Base-by-base conservation (phyloP, 2,329 filamentous ascomycete species). In the Coniella vitis region DNA sequence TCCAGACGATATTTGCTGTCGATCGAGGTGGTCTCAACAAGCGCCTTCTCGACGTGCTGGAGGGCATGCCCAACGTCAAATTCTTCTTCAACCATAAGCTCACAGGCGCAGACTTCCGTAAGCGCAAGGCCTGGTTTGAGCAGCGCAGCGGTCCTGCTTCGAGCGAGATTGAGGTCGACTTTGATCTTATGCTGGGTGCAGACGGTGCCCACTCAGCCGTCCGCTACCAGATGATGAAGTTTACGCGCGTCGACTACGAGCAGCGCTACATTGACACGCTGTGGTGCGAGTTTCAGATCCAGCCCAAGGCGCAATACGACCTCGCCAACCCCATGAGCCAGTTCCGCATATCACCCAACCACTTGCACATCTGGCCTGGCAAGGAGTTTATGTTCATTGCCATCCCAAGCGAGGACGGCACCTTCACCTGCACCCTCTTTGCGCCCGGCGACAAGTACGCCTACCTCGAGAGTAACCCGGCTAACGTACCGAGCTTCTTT, bases 331-430 rank as follows among this genome's bases (percentile, higher is more conserved):
- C 64, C 14, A 57, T 64, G 39, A 65, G 69, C 22, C 72, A 65
- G 56, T 97, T 94, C 63, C 75, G 76, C 41, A 93, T 97, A 57
- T 93, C 89, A 0, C 89, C 90, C 1, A 87, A 96, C 59, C 90
- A 97, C 63, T 75, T 98, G 1, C 93, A 98, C 66, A 98, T 98
- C 63, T 98, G 93, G 93, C 93, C 93, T 0, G 90, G 87, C 29
- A 84, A 83, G 58, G 83, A 90, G 37, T 91, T 93, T 60, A 97
- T 98, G 94, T 98, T 98, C 69, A 98, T 98, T 61, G 94, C 93
- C 16, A 90, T 98, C 38, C 91, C 93, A 0, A 84, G 78, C 56
- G 70, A 76, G 66, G 90, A 97, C 63, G 90, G 88, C 49, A 87
- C 88, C 2, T 98, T 98, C 63, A 96, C 90, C 0, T 95, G 90